Conservation (phyloP, 108 stramenopile genomes). For the Mayamaea pseudoterrestris region DNA sequence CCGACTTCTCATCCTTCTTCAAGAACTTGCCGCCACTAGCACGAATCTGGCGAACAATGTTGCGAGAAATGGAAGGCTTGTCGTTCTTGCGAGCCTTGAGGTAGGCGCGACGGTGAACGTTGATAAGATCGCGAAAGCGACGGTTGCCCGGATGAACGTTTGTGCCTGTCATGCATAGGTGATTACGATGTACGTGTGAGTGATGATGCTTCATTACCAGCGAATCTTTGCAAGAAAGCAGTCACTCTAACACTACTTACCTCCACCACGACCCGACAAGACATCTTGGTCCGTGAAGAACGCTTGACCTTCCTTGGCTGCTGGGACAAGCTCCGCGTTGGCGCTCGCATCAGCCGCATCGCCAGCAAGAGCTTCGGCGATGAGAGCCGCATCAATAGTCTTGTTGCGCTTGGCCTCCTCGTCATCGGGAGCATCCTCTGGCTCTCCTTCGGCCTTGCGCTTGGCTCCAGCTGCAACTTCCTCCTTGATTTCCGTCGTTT, state of each 20-base stretch:
- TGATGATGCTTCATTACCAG: constrained; percentile 31
- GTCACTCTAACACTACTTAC: no score
- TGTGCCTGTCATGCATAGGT: no score
- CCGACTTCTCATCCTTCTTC: constrained; percentile 49
- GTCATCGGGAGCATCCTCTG: background rate
- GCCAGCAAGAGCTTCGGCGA: background rate
- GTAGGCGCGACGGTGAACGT: constrained; percentile 59
- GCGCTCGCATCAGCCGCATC: background rate
- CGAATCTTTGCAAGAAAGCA: constrained; percentile 47
- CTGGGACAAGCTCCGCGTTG: constrained; percentile 6
- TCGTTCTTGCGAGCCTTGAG: constrained; percentile 49
- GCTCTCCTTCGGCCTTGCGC: background rate
- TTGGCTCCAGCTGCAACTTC: background rate
- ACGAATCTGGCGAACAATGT: constrained; percentile 57
- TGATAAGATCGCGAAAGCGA: constrained; percentile 63
- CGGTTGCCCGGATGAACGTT: constrained; percentile 73
- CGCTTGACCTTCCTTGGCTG: constrained; percentile 32
- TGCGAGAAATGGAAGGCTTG: constrained; percentile 66
- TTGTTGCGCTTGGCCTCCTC: background rate
- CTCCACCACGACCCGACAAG: constrained; percentile 57
- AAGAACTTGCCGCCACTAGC: constrained; percentile 54
- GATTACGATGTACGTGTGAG: constrained; percentile 53
- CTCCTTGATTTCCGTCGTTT: background rate
- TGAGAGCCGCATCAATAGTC: background rate
- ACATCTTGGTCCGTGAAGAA: constrained; percentile 54